Base-by-base conservation (phyloP, 305 asterid genomes). In the Petunia hybrid region DNA sequence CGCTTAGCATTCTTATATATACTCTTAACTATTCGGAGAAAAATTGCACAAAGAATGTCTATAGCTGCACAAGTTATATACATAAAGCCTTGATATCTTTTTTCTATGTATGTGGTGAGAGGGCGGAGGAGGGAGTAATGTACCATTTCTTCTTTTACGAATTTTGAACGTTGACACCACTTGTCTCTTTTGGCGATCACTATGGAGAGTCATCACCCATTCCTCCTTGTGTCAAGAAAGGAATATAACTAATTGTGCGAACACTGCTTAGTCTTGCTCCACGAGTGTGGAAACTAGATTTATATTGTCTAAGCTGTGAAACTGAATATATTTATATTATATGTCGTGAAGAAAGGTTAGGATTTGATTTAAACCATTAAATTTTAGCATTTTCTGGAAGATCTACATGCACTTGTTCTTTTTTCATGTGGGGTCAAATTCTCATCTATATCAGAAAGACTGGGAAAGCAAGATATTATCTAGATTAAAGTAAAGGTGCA, bases 31-130 rank as follows among this genome's bases (percentile, higher is more conserved):
- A 63, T 64, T 38, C 1, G 6, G 63, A 64, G 64, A 46, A 79
- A 46, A 79, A 79, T 79, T 48, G 78, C 78, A 73, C 61, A 51
- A 51, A 35, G 31, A 36, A 51, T 73, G 7, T 62, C 62, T 78
- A 35, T 62, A 13, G 46, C 75, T 78, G 35, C 60, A 46, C 35
- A 36, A 62, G 56, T 78, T 38, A 64, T 51, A 64, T 64, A 48
- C 61, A 35, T 60, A 46, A 73, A 46, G 77, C 22, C 77, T 46
- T 12, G 60, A 70, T 70, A 70, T 46, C 42, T 31, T 69, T 69
- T 46, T 59, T 10, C 60, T 38, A 70, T 31, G 60, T 48, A 70
- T 22, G 16, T 46, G 43, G 55, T 46, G 31, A 46, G 60, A 70
- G 43, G 77, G 60, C 31, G 77, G 43, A 70, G 77, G 70, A 46